These are phyloP conservation scores for Phyllosticta citrichinensis DNA, from an alignment of 2,329 filamentous ascomycete species.

Conservation along the genomic window DNA sequence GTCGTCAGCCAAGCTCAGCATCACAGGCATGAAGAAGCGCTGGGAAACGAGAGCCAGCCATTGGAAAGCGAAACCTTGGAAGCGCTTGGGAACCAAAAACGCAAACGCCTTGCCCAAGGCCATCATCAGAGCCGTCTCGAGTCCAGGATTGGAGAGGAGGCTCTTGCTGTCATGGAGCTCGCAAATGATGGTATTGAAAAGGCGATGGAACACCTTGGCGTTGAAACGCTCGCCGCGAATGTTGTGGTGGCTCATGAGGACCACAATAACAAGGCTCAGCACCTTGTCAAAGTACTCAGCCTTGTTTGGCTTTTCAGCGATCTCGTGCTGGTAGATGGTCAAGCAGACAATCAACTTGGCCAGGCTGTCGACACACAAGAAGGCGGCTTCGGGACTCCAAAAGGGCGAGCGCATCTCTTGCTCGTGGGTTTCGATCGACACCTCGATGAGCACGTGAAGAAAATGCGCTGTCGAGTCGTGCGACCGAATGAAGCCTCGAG, in stretches of 20 bases:
- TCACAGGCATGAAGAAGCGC: constrained; percentile 68
- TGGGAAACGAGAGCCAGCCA: constrained; percentile 81
- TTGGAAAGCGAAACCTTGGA: constrained; percentile 73
- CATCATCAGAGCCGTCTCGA: constrained; percentile 60
- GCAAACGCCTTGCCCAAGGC: constrained; percentile 62
- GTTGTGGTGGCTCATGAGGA: constrained; percentile 77
- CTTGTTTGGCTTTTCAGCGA: constrained; percentile 52
- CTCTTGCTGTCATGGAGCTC: constrained; percentile 54
- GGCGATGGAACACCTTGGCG: constrained; percentile 80
- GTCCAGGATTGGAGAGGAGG: constrained; percentile 29
- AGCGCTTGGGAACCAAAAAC: constrained; percentile 63
- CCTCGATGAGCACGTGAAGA: constrained; percentile 69
- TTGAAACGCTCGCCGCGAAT: constrained; percentile 74
- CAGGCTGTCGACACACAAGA: constrained; percentile 65
- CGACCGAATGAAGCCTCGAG: constrained; percentile 59
- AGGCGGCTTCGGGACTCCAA: constrained; percentile 51
- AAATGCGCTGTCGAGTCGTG: constrained; percentile 72
- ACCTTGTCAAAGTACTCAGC: constrained; percentile 67
- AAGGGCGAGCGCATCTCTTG: constrained; percentile 50
- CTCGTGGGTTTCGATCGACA: constrained; percentile 69
- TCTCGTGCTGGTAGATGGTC: constrained; percentile 57
- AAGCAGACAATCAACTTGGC: constrained; percentile 70
- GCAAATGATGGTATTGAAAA: constrained; percentile 76
- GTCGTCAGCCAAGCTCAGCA: constrained; percentile 59
- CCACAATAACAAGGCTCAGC: constrained; percentile 64